Conservation (phyloP, 2,329 filamentous ascomycete species). For the Sodiomyces alkalinus region DNA sequence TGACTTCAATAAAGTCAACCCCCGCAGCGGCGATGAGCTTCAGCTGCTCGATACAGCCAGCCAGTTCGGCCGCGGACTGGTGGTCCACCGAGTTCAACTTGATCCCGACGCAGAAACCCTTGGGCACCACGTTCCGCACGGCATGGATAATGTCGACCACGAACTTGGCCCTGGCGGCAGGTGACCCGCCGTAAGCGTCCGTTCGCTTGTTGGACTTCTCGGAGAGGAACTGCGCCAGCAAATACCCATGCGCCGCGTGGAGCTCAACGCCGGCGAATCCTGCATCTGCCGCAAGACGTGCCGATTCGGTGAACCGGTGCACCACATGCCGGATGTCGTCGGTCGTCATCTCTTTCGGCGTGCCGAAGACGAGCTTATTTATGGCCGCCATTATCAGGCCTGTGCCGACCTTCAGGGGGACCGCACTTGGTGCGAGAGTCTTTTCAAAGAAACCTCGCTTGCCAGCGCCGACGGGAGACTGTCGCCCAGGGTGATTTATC, state of each 20-base stretch:
- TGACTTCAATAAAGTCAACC: constrained; percentile 55
- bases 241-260: constrained; percentile 39
- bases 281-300: constrained; percentile 28
- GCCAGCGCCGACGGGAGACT: constrained; percentile 24
- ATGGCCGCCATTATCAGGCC: constrained; percentile 18
- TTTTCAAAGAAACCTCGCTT: constrained; percentile 19
- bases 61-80: constrained; percentile 25
- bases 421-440: constrained; percentile 25
- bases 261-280: constrained; percentile 30
- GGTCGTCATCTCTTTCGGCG: constrained; percentile 38
- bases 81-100: constrained; percentile 45
- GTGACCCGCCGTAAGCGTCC: constrained; percentile 38
- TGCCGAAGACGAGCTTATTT: constrained; percentile 27
- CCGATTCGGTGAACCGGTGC: constrained; percentile 34
- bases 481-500: constrained; percentile 30
- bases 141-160: constrained; percentile 33
- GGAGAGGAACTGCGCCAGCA: constrained; percentile 40
- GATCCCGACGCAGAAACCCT: constrained; percentile 32
- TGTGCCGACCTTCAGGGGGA: constrained; percentile 24
- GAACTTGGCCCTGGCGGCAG: constrained; percentile 31
- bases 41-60: constrained; percentile 44
- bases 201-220: constrained; percentile 32
- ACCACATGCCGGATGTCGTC: constrained; percentile 38
- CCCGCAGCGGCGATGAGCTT: constrained; percentile 28
- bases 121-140: constrained; percentile 20